These are phyloP conservation scores for Leucocoprinus leucothites DNA, from an alignment of 768 basidiomycete genomes.

Conservation along the genomic window DNA sequence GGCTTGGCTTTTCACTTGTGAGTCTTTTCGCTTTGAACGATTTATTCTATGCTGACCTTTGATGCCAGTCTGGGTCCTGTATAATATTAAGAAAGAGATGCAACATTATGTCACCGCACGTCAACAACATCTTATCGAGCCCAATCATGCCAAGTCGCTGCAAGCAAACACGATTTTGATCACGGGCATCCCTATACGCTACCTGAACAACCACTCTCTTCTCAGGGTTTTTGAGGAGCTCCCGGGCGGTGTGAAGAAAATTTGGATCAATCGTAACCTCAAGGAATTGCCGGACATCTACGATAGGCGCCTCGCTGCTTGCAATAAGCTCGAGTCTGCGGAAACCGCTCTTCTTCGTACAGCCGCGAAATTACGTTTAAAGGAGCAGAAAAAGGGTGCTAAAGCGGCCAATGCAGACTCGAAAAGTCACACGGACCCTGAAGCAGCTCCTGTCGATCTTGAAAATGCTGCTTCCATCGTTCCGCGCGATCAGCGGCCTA, in stretches of 20 bases:
- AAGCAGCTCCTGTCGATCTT: slow-evolving; percentile 20
- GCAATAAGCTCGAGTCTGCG: slow-evolving; percentile 79
- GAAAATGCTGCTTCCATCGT: slow-evolving; percentile 36
- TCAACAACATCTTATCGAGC: slow-evolving; percentile 78
- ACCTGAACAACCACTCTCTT: slow-evolving; percentile 69
- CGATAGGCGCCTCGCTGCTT: slow-evolving; percentile 70
- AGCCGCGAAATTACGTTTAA: slow-evolving; percentile 67
- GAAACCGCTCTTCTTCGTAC: slow-evolving; percentile 76
- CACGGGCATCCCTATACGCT: slow-evolving; percentile 81
- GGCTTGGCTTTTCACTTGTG: slow-evolving; percentile 76
- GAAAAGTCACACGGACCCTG: slow-evolving; percentile 13
- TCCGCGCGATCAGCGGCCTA: slow-evolving; percentile 71
- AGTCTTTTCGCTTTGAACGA: slow-evolving; percentile 24
- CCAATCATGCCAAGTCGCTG: slow-evolving; percentile 67
- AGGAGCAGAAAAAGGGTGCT: slow-evolving; percentile 38
- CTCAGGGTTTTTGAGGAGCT: slow-evolving; percentile 70
- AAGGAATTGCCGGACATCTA: slow-evolving; percentile 85
- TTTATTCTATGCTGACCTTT: not conserved
- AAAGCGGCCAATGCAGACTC: slow-evolving; percentile 16
- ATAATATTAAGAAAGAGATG: slow-evolving; percentile 82
- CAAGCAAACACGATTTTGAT: slow-evolving; percentile 91
- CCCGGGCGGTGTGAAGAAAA: slow-evolving; percentile 85
- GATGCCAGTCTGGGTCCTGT: slow-evolving; percentile 77
- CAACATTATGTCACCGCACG: slow-evolving; percentile 72
- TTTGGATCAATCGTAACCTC: slow-evolving; percentile 91